Evolutionary conservation across 805 yeast genomes (phyloP).

Genomic region (Lipomyces anomalus): DNA sequence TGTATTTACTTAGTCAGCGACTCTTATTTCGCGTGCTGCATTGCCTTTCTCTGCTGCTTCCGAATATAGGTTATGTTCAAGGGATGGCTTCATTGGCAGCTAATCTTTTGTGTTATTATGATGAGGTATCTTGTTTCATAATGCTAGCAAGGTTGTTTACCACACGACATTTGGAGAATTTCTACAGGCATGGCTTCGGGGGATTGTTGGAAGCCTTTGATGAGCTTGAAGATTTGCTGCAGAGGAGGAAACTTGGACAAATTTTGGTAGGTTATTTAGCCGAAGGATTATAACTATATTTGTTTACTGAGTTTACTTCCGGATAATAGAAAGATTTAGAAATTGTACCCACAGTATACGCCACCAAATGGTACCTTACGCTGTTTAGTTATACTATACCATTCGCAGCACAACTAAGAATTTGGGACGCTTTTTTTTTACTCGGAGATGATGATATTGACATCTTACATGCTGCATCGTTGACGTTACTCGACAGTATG

Average conservation of each 20-base stretch:
- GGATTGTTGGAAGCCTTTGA: slow-evolving; percentile 17
- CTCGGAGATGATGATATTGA: slow-evolving; percentile 8
- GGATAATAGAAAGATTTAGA: slow-evolving; percentile 6
- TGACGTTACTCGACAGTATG: slow-evolving; percentile 15
- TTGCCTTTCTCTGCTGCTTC: slow-evolving; percentile 18
- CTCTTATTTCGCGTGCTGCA: slow-evolving; percentile 24
- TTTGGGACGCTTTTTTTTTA: slow-evolving; percentile 23
- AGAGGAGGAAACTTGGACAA: slow-evolving; percentile 5
- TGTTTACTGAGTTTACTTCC: too few relatives aligned
- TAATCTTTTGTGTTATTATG: slow-evolving; percentile 33
- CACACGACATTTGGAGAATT: slow-evolving; percentile 8
- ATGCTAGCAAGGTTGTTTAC: slow-evolving; percentile 17
- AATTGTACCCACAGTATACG: slow-evolving; percentile 19
- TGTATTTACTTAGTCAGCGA: too few relatives aligned
- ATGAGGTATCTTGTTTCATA: slow-evolving; percentile 18
- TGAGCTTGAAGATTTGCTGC: slow-evolving; percentile 6
- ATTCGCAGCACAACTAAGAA: slow-evolving; percentile 20
- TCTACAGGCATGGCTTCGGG: slow-evolving; percentile 17
- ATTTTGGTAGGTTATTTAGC: neutral
- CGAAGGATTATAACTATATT: too few relatives aligned
- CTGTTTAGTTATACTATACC: slow-evolving; percentile 22
- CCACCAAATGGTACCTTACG: slow-evolving; percentile 25
- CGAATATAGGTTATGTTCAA: slow-evolving; percentile 33
- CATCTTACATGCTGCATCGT: slow-evolving; percentile 20
- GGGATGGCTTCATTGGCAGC: slow-evolving; percentile 42